Evolutionary conservation across 2,329 filamentous ascomycete species (phyloP), one percentile per base, ranked within the genome.

Genomic region (Alternaria triticimaculans): DNA sequence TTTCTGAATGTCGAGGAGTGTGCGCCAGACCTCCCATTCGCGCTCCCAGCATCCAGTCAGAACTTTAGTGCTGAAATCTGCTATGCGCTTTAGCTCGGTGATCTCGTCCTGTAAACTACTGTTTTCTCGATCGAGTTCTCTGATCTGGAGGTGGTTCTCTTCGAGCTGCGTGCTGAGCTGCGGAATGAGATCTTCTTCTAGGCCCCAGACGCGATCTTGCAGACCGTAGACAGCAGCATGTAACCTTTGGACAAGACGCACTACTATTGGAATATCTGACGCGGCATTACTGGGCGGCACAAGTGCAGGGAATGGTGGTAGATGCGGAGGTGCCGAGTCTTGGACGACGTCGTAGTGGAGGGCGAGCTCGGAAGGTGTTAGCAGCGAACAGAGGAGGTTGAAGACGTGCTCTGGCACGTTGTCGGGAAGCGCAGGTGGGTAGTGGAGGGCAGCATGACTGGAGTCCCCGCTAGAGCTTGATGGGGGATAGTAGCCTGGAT

Each of bases 181-280:
- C 2, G 69, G 65, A 4, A 74, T 37, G 15, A 71, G 63, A n/a
- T 53, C 48, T 9, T 66, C 62, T 63, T 72, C 70, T 25, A 67
- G 59, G 43, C 67, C 58, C 5, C 45, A 41, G 50, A 58, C n/a
- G 43, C 61, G 59, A 25, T 66, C 61, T 48, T 63, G 66, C 1
- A 72, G 61, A 20, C 57, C 23, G 30, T 65, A 49, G 37, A 70
- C 28, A 6, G 21, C 37, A 14, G 21, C 37, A 44, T 70, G 62
- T 5, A 74, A 62, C 11, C 63, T 63, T 14, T n/a, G 48, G n/a
- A 71, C 62, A 1, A 73, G 67, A 41, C 56, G 59, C 4, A 54
- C 49, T 53, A 68, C 66, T 30, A 53, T n/a, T 14, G 46, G 48
- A 12, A 33, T 48, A n/a, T 28, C 18, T 14, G 51, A 49, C 18